phyloP scores from a whole-genome alignment of 495 filamentous ascomycete genomes.

The Chaetomium cochliodes region DNA sequence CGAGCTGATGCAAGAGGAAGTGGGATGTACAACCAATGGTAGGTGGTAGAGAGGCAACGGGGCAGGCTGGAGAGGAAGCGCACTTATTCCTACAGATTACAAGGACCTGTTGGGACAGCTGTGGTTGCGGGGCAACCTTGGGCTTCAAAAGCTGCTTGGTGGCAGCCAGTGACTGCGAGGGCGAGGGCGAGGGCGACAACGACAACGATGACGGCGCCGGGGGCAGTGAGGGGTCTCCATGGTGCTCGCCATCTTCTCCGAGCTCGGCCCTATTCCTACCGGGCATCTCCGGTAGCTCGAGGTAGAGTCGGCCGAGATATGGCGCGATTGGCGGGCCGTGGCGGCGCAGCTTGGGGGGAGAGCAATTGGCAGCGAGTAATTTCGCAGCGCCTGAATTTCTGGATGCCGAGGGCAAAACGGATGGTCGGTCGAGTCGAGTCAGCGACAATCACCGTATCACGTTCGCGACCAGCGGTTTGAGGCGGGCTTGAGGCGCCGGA shows the following conservation, averaged over 20 bases:
- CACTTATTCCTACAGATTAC: constrained; percentile 27
- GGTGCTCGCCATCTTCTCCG: constrained; percentile 9
- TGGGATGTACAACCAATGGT: not conserved
- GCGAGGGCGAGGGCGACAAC: not conserved
- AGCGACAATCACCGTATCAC: not conserved
- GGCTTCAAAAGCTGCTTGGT: constrained; percentile 21
- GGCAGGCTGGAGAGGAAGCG: constrained; percentile 4
- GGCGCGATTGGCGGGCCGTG: constrained; percentile 13
- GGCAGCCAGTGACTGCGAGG: constrained; percentile 3
- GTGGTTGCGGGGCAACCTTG: constrained; percentile 20
- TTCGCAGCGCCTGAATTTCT: constrained; percentile 5
- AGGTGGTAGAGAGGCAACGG: not conserved
- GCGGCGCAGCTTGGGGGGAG: constrained; percentile 4
- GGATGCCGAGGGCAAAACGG: constrained; percentile 7
- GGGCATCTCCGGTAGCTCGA: constrained; percentile 22
- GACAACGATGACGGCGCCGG: not conserved
- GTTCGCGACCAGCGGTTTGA: not conserved
- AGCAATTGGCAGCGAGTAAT: not conserved
- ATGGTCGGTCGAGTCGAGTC: not conserved
- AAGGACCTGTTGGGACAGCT: constrained; percentile 10
- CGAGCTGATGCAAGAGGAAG: not conserved
- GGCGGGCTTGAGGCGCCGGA: not conserved
- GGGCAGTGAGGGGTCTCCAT: constrained; percentile 12
- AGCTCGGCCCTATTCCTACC: constrained; percentile 22
- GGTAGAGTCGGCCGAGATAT: not conserved